Base-by-base conservation (phyloP, 495 filamentous ascomycete species). In the Aspergillus campestris region DNA sequence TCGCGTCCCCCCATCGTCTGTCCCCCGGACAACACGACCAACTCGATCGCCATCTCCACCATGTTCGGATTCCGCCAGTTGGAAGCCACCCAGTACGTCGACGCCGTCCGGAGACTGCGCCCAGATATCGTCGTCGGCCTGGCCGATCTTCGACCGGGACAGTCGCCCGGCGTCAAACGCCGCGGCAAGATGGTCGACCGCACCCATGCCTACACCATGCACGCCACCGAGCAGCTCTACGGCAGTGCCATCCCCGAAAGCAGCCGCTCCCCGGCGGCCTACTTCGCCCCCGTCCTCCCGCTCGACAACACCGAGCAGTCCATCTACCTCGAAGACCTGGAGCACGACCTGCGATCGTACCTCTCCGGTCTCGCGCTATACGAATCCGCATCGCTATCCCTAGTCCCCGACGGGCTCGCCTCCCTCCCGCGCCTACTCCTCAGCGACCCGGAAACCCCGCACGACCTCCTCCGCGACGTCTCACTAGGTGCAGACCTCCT, bases 341-440 rank as follows among this genome's bases (percentile, higher is more conserved):
- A 67, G 14, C 68, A 57, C 13, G 75, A 84, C 8, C 61, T 79
- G 34, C 53, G 64, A 0, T 61, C 69, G 18, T 50, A 70, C 30
- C 56, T 95, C n/a, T 75, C 80, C 3, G 94, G 94, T 0, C 69
- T 97, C 0, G 89, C 88, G 6, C 59, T 97, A 13, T 91, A 95
- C 61, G 83, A 90, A 53, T 68, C 81, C 9, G 71, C 75, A 34
- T 72, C 89, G n/a, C 62, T 89, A 3, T 67, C 72, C 8, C 77
- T 85, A 35, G 69, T 96, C 3, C 74, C 78, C 2, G 58, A 73
- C 14, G 59, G 69, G 13, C 56, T 85, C 5, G 61, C 72, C 6
- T 58, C 67, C 29, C 71, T 96, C 5, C 85, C 89, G 9, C 78
- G 86, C 6, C 62, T 98, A 42, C 83, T 81, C 6, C 71, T 96